Percentiles rank a stretch among this genome's conserved stretches.
Evolutionary conservation across 2,329 filamentous ascomycete species (phyloP).

Genomic region (Diaporthe velutina): DNA sequence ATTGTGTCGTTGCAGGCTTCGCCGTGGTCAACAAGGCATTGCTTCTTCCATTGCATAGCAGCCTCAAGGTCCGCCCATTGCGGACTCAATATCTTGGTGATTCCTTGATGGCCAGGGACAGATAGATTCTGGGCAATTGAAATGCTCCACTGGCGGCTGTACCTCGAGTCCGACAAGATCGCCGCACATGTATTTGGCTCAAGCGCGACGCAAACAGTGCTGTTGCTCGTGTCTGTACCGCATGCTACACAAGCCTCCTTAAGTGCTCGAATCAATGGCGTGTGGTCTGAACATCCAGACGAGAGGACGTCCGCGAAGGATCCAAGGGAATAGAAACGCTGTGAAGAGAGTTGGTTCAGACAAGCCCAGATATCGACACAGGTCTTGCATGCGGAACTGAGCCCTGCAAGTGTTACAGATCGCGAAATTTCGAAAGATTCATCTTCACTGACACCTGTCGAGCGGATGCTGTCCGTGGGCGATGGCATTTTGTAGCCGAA

Average conservation of each 20-base stretch:
- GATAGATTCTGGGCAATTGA: neutral
- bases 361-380: neutral
- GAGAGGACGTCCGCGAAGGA: neutral
- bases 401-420: neutral
- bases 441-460: too few relatives aligned
- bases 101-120: neutral
- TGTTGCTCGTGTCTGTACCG: too few relatives aligned
- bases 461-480: too few relatives aligned
- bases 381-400: neutral
- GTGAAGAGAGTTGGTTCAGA: neutral
- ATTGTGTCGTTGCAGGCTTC: neutral
- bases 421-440: too few relatives aligned
- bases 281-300: neutral
- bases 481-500: too few relatives aligned
- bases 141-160: too few relatives aligned
- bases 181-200: too few relatives aligned
- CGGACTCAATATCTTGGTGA: neutral
- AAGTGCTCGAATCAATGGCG: neutral
- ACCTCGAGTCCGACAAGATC: too few relatives aligned
- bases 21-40: neutral
- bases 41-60: neutral
- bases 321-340: neutral
- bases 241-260: too few relatives aligned
- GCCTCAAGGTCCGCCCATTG: neutral
- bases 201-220: too few relatives aligned